Conservation (phyloP, 306 rosid species). For the Quercus dentata region DNA sequence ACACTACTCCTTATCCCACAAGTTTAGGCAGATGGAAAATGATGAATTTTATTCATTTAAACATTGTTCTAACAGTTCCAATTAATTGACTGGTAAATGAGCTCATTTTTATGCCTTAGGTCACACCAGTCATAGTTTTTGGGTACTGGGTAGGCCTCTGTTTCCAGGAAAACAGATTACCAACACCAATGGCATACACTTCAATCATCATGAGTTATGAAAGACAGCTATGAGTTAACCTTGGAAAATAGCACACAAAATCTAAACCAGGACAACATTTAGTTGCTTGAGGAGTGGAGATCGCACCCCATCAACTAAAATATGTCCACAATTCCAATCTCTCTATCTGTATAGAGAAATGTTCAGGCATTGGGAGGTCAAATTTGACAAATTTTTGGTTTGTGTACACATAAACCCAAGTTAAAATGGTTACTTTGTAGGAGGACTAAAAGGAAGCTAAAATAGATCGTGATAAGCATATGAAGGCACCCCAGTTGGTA, state of each 20-base stretch:
- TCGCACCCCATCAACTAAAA: background rate
- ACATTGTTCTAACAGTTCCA: too few relatives aligned
- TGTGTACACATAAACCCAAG: background rate
- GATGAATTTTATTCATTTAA: too few relatives aligned
- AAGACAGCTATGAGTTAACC: background rate
- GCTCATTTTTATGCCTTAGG: too few relatives aligned
- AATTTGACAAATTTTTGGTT: background rate
- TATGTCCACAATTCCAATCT: too few relatives aligned
- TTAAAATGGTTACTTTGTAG: background rate
- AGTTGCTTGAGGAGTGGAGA: background rate
- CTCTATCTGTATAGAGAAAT: background rate
- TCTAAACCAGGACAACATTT: background rate
- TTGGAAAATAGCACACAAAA: background rate
- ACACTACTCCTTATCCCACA: too few relatives aligned
- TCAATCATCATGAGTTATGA: background rate
- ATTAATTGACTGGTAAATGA: too few relatives aligned
- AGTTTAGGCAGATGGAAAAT: too few relatives aligned
- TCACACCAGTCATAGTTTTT: background rate
- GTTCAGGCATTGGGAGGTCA: background rate
- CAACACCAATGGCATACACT: too few relatives aligned
- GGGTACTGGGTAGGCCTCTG: background rate
- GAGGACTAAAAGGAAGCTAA: background rate
- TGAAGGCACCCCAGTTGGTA: background rate
- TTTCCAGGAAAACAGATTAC: too few relatives aligned
- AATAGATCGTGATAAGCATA: background rate